Conservation (phyloP, 139 green algal genomes). For the Ettlia oleoabundans region DNA sequence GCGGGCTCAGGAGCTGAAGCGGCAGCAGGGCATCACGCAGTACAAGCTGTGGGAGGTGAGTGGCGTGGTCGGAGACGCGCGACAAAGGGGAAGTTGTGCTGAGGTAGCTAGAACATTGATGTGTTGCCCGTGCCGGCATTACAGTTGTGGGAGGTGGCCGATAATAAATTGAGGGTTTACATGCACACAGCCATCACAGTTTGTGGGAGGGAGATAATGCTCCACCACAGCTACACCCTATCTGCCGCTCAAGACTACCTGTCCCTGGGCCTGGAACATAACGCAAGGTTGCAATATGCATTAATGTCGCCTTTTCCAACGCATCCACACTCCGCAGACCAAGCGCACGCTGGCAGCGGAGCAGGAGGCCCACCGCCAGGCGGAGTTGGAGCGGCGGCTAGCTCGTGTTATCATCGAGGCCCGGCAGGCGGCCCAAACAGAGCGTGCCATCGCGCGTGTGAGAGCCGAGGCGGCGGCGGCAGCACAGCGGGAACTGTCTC, state of each 20-base stretch:
- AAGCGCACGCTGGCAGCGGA: constrained; percentile 7
- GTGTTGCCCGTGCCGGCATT: no score
- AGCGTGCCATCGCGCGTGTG: background rate
- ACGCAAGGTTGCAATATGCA: background rate
- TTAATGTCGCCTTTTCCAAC: background rate
- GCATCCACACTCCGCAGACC: background rate
- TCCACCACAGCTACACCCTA: no score
- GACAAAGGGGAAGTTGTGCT: background rate
- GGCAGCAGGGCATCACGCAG: background rate
- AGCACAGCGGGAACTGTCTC: background rate
- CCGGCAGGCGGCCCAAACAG: background rate
- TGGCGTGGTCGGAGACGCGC: no score
- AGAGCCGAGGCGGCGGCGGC: background rate
- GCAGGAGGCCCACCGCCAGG: background rate
- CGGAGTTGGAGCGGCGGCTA: background rate
- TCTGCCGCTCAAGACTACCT: no score
- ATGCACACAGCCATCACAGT: no score
- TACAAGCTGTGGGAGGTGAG: background rate
- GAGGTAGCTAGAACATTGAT: background rate
- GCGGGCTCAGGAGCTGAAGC: background rate
- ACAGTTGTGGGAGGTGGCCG: no score
- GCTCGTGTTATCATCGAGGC: background rate
- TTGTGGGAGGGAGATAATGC: no score
- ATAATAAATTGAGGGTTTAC: no score
- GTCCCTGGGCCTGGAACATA: background rate